A percentile compares a stretch with the other conserved stretches of the same genome.
These are phyloP conservation scores for Hylodesmum podocarpum DNA, from an alignment of 306 rosid genomes.

Conservation along the genomic window DNA sequence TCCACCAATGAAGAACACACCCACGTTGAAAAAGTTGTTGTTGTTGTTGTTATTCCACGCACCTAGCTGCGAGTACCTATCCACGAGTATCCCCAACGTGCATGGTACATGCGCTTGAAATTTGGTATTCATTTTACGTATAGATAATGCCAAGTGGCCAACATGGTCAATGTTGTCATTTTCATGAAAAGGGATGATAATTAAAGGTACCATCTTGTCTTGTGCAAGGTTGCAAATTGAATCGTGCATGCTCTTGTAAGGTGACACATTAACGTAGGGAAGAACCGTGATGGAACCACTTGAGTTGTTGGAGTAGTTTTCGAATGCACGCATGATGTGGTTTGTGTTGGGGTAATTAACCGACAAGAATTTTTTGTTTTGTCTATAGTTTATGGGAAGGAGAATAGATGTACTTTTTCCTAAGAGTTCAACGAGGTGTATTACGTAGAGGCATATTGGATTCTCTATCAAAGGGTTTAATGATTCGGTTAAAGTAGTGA, in stretches of 20 bases:
- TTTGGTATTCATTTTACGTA: conserved; percentile 40
- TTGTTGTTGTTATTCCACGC: background rate
- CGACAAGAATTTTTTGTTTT: background rate
- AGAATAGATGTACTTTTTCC: conserved; percentile 47
- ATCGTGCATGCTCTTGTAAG: conserved; percentile 58
- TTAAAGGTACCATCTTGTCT: conserved; percentile 41
- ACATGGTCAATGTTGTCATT: conserved; percentile 12
- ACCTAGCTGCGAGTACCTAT: conserved; percentile 25
- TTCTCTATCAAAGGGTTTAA: conserved; percentile 35
- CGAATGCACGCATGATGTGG: conserved; percentile 55
- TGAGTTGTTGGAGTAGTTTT: conserved; percentile 46
- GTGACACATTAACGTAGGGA: conserved; percentile 47
- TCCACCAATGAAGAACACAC: conserved; percentile 53
- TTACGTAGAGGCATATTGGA: conserved; percentile 39
- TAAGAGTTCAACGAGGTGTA: conserved; percentile 48
- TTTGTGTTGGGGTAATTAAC: conserved; percentile 32
- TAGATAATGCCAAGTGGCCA: background rate
- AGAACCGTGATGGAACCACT: conserved; percentile 33
- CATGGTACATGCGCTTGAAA: conserved; percentile 40
- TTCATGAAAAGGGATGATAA: conserved; percentile 55
- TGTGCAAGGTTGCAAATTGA: conserved; percentile 35
- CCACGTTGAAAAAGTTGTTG: conserved; percentile 32
- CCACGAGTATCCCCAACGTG: conserved; percentile 69
- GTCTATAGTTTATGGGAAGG: conserved; percentile 34
- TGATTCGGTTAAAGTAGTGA: conserved; percentile 47